Percentiles rank a stretch among this genome's conserved stretches.
Evolutionary conservation across 2,329 filamentous ascomycete genomes (phyloP).

Genomic region (Xylaria hypoxylon): DNA sequence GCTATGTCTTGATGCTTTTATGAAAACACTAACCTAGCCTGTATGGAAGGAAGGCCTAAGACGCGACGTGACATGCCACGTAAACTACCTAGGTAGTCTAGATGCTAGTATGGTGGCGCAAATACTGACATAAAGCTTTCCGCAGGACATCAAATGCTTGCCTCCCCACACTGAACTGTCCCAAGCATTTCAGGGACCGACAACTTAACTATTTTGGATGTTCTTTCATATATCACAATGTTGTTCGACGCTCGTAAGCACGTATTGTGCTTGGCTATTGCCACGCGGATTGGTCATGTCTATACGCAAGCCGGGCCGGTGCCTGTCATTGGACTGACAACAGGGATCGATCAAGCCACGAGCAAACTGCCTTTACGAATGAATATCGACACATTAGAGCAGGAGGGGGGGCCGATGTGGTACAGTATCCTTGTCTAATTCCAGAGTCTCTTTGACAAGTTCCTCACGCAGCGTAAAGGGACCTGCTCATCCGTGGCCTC

Average conservation of each 20-base stretch:
- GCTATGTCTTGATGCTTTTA: background rate
- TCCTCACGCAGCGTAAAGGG: slow-evolving; percentile 50
- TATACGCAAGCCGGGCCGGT: slow-evolving; percentile 34
- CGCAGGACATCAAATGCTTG: background rate
- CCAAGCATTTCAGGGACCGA: background rate
- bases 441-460: slow-evolving; percentile 15
- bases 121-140: background rate
- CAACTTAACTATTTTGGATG: background rate
- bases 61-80: background rate
- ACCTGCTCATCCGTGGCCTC: slow-evolving; percentile 63
- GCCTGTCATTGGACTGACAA: slow-evolving; percentile 45
- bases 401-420: slow-evolving; percentile 46
- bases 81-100: background rate
- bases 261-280: slow-evolving; percentile 27
- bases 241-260: slow-evolving; percentile 7
- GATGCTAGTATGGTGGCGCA: background rate
- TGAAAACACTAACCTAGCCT: background rate
- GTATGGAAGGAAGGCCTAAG: background rate
- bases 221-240: slow-evolving; percentile 19
- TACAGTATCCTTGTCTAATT: slow-evolving; percentile 24
- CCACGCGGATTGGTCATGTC: slow-evolving; percentile 19
- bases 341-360: slow-evolving; percentile 48
- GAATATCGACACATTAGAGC: slow-evolving; percentile 61
- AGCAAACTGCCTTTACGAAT: slow-evolving; percentile 58
- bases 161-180: background rate